Percentiles rank a stretch among this genome's conserved stretches.
Evolutionary conservation across 1,284 basidiomycete genomes (phyloP).

Genomic region (Sanghuangporus sanghuang): DNA sequence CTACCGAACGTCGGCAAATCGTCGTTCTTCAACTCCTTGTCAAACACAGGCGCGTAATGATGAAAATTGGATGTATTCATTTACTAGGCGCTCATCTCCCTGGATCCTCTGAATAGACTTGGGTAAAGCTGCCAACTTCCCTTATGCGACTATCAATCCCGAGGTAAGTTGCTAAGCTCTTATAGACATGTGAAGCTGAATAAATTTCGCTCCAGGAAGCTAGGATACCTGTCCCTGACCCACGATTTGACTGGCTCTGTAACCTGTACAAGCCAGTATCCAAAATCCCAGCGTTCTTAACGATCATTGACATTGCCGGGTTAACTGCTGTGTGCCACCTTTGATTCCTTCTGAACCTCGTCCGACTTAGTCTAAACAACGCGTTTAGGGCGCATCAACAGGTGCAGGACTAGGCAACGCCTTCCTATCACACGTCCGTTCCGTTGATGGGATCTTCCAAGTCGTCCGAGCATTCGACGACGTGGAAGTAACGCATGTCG

Average conservation of each 20-base stretch:
- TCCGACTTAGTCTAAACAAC: not conserved
- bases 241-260: slow-evolving; percentile 92
- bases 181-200: not conserved
- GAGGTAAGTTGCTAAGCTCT: slow-evolving; percentile 38
- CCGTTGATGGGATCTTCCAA: slow-evolving; percentile 99
- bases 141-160: slow-evolving; percentile 94
- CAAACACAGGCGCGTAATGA: slow-evolving; percentile 68
- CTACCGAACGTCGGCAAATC: slow-evolving; percentile 94
- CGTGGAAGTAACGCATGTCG: slow-evolving; percentile 98
- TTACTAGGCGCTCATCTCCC: not conserved
- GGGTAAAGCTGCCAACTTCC: slow-evolving; percentile 98
- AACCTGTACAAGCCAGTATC: slow-evolving; percentile 87
- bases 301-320: slow-evolving; percentile 99
- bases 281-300: slow-evolving; percentile 91
- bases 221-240: slow-evolving; percentile 95
- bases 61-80: slow-evolving; percentile 18
- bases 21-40: slow-evolving; percentile 93
- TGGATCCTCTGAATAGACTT: slow-evolving; percentile 54
- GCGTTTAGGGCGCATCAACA: slow-evolving; percentile 82
- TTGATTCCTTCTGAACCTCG: not conserved
- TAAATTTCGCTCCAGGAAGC: slow-evolving; percentile 49
- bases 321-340: slow-evolving; percentile 72
- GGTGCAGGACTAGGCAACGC: slow-evolving; percentile 98
- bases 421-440: slow-evolving; percentile 96
- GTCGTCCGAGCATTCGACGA: slow-evolving; percentile 98